phyloP scores from a whole-genome alignment of 306 rosid genomes.

The Fragaria iinumae region DNA sequence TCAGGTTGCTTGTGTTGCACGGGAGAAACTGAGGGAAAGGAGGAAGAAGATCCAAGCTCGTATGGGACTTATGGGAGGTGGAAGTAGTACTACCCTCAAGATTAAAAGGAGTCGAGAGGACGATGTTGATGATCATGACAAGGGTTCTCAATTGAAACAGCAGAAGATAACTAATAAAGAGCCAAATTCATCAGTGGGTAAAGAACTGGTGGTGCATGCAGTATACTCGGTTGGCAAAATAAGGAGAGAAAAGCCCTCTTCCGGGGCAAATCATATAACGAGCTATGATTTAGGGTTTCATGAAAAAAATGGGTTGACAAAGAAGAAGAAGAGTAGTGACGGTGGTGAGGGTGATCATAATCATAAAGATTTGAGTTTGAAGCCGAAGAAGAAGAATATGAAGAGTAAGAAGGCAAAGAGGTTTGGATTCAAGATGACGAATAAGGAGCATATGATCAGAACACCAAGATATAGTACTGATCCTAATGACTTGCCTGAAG shows the following conservation, averaged over 20 bases:
- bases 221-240: background rate
- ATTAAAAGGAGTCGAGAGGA: background rate
- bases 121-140: background rate
- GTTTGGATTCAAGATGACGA: background rate
- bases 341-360: background rate
- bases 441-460: background rate
- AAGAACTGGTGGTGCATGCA: background rate
- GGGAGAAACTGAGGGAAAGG: background rate
- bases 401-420: background rate
- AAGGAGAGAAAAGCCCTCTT: background rate
- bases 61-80: background rate
- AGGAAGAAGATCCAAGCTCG: background rate
- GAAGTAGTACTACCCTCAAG: too few relatives aligned
- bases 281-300: background rate
- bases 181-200: background rate
- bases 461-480: background rate
- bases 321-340: background rate
- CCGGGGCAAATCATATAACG: background rate
- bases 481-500: constrained; percentile 10
- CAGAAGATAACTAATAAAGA: background rate
- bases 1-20: background rate
- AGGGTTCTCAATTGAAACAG: background rate
- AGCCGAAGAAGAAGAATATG: background rate
- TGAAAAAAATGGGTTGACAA: background rate
- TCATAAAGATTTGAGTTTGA: background rate